Base-by-base conservation (phyloP, 768 basidiomycete species). In the Saitozyma podzolica region DNA sequence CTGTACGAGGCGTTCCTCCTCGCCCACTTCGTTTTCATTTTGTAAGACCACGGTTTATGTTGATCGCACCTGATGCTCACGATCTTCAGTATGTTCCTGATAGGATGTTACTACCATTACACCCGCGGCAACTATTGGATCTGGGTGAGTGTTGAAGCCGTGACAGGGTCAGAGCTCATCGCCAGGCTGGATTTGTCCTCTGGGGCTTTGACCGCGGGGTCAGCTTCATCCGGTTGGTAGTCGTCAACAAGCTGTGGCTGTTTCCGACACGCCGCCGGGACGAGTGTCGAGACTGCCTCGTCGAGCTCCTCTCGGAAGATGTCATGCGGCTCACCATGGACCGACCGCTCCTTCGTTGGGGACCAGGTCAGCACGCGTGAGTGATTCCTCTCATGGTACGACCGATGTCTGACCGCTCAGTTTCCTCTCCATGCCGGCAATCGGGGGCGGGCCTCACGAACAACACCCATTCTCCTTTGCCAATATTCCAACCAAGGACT, bases 1-100 rank as follows among this genome's bases (percentile, higher is more conserved):
- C 56, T 72, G 37, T 80, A 78, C 68, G 79, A 80, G 64, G 68
- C 74, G 61, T 80, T 80, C 61, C 59, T 79, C 8, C 56, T 76
- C 43, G 64, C 63, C 20, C 79, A 80, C 57, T 76, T 80, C 50
- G 61, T 68, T 19, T 63, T 78, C 41, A 29, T 29, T 29, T 29
- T 29, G 29, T 29, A 29, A 29, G 29, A 29, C 29, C 29, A 29
- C 29, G 29, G 29, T 29, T 29, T 29, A 5, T 29, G 29, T 29
- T 5, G 29, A 29, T 29, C 29, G 29, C 5, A 29, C 29, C 2
- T 5, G 29, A 29, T 29, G 29, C 29, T 29, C 29, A 29, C 5
- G 29, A 29, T 29, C 29, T 29, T 29, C 29, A 29, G 78, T 69
- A 6, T 64, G 70, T 16, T 62, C 66, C 40, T 65, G 63, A 50